phyloP scores from a whole-genome alignment of 2,329 filamentous ascomycete species.

The Diaporthe sp. region DNA sequence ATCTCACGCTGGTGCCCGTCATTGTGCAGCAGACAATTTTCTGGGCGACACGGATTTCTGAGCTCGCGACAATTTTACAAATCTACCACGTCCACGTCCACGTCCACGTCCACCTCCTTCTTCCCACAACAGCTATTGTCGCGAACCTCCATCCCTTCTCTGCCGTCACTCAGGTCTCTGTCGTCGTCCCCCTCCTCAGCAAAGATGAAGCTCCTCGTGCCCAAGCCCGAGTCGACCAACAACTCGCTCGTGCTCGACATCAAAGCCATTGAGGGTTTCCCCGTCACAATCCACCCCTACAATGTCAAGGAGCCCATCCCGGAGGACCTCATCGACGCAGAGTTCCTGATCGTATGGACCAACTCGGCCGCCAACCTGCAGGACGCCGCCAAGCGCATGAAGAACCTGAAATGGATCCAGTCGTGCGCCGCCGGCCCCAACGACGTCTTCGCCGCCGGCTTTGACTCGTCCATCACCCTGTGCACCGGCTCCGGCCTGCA shows the following conservation, averaged over 20 bases:
- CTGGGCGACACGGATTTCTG: too few species aligned
- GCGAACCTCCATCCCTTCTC: background rate
- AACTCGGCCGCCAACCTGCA: conserved; percentile 68
- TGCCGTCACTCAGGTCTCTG: background rate
- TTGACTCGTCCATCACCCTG: conserved; percentile 62
- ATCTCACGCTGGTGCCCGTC: conserved; percentile 4
- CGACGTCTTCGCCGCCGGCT: conserved; percentile 71
- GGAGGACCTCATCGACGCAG: conserved; percentile 67
- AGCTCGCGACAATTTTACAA: background rate
- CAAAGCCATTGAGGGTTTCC: conserved; percentile 66
- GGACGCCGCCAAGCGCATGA: conserved; percentile 65
- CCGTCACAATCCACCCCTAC: conserved; percentile 67
- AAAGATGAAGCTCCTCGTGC: conserved; percentile 74
- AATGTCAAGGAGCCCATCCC: conserved; percentile 67
- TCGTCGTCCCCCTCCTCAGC: conserved; percentile 10
- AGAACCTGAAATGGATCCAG: conserved; percentile 72
- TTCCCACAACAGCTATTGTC: background rate
- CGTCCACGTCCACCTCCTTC: too few species aligned
- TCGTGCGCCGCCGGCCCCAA: conserved; percentile 74
- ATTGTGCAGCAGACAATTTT: conserved; percentile 2
- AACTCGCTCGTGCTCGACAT: conserved; percentile 55
- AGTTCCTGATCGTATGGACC: conserved; percentile 70
- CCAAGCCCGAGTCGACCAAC: conserved; percentile 57
- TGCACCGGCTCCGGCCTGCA: conserved; percentile 73
- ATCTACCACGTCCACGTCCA: background rate